phyloP scores from a whole-genome alignment of 2,329 filamentous ascomycete species.

The Zymoseptoria tritici region DNA sequence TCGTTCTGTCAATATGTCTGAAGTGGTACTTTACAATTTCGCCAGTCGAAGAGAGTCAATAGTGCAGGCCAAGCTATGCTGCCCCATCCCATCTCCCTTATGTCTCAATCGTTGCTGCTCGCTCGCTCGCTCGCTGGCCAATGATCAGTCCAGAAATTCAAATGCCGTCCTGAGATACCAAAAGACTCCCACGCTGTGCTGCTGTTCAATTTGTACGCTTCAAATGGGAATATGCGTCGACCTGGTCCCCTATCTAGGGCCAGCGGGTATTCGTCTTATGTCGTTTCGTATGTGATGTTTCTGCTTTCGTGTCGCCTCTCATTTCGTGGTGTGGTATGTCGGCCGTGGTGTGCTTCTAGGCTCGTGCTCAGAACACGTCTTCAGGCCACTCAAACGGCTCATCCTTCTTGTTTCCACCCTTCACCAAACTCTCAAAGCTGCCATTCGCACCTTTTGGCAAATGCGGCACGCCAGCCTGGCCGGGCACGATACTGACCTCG shows the following conservation, averaged over 20 bases:
- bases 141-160: not conserved
- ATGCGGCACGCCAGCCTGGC: slow-evolving; percentile 15
- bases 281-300: not conserved
- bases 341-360: not conserved
- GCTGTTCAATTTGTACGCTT: not conserved
- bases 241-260: not conserved
- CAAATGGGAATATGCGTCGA: not conserved
- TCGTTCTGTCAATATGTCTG: not conserved
- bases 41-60: not conserved
- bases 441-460: slow-evolving; percentile 12
- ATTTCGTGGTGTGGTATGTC: not conserved
- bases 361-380: slow-evolving; percentile 27
- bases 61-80: not conserved
- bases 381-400: slow-evolving; percentile 30
- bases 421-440: slow-evolving; percentile 9
- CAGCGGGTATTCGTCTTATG: not conserved
- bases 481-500: slow-evolving; percentile 16
- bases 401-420: slow-evolving; percentile 5
- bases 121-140: not conserved
- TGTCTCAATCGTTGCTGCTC: not conserved
- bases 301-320: not conserved
- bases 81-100: not conserved
- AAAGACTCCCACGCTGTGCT: not conserved
- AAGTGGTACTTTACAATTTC: not conserved
- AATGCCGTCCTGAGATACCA: not conserved